Evolutionary conservation across 371 early-diverging fungal genomes (phyloP).

Genomic region (Lichtheimia ornata): DNA sequence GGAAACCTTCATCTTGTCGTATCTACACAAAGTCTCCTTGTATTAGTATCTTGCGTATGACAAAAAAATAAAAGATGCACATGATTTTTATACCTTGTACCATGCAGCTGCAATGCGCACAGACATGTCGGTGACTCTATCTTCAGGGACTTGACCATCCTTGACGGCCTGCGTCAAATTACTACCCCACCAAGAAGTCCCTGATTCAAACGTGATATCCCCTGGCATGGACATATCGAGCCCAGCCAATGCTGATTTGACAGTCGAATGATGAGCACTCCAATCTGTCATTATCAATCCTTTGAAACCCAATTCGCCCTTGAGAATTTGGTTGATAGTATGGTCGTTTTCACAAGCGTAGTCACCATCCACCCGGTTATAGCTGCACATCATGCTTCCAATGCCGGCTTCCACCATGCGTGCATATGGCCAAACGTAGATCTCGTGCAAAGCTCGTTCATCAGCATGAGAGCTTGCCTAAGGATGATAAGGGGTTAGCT

Average conservation of each 20-base stretch:
- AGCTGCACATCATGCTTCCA: slow-evolving; percentile 59
- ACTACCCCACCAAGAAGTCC: slow-evolving; percentile 33
- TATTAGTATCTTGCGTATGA: slow-evolving; percentile 19
- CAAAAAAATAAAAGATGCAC: not conserved
- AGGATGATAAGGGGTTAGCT: slow-evolving; percentile 14
- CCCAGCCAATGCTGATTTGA: slow-evolving; percentile 42
- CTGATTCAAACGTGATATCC: slow-evolving; percentile 23
- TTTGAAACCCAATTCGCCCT: slow-evolving; percentile 52
- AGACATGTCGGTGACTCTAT: slow-evolving; percentile 54
- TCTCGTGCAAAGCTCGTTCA: slow-evolving; percentile 56
- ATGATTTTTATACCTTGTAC: slow-evolving; percentile 31
- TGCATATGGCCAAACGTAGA: slow-evolving; percentile 60
- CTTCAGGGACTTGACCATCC: slow-evolving; percentile 27
- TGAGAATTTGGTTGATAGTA: slow-evolving; percentile 44
- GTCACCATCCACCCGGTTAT: slow-evolving; percentile 50
- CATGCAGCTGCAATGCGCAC: slow-evolving; percentile 56
- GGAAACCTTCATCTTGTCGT: slow-evolving; percentile 35
- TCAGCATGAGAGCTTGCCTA: slow-evolving; percentile 43
- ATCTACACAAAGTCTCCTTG: slow-evolving; percentile 7
- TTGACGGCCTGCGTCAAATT: slow-evolving; percentile 35
- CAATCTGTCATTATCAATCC: slow-evolving; percentile 47
- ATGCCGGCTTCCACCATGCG: slow-evolving; percentile 57
- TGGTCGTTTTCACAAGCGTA: slow-evolving; percentile 56
- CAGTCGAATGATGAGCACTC: slow-evolving; percentile 32
- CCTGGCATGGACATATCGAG: slow-evolving; percentile 66